These are phyloP conservation scores for Carex kokanica DNA, from an alignment of 176 grass and related monocot genomes.

Conservation along the genomic window DNA sequence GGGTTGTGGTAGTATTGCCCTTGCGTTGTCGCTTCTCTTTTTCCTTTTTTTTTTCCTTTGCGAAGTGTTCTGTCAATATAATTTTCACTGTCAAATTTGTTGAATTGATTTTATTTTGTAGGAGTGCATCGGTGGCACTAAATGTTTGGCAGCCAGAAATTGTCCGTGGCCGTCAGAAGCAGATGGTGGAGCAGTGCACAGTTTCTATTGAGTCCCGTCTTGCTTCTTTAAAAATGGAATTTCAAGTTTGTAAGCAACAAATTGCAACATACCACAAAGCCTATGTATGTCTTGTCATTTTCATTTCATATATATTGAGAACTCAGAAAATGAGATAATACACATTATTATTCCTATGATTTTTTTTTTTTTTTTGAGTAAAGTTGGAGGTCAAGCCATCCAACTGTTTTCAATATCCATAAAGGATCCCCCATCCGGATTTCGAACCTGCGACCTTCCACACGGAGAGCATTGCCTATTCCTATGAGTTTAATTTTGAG, in stretches of 20 bases:
- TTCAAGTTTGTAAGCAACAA: slow-evolving; percentile 98
- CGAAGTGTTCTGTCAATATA: background rate
- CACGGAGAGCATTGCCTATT: background rate
- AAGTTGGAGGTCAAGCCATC: too few relatives aligned
- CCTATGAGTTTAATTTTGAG: slow-evolving; percentile 22
- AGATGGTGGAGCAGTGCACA: slow-evolving; percentile 91
- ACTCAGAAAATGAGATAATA: slow-evolving; percentile 1
- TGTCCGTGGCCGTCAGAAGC: slow-evolving; percentile 66
- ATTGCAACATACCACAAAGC: slow-evolving; percentile 54
- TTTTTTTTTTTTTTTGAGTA: background rate
- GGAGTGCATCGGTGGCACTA: slow-evolving; percentile 83
- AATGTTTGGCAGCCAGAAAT: slow-evolving; percentile 97
- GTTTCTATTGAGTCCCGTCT: slow-evolving; percentile 71
- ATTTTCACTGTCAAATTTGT: background rate
- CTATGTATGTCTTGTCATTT: slow-evolving; percentile 63
- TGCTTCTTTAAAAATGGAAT: slow-evolving; percentile 70
- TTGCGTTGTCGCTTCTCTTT: background rate
- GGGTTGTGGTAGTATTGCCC: background rate
- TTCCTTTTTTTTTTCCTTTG: background rate
- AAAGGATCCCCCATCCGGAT: too few relatives aligned
- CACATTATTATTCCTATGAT: slow-evolving; percentile 39
- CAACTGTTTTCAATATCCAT: too few relatives aligned
- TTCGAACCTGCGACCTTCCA: too few relatives aligned
- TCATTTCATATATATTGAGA: slow-evolving; percentile 18
- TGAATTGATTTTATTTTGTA: slow-evolving; percentile 28